phyloP scores from a whole-genome alignment of 148 eudicot species.

The Amaranthus cruentus region DNA sequence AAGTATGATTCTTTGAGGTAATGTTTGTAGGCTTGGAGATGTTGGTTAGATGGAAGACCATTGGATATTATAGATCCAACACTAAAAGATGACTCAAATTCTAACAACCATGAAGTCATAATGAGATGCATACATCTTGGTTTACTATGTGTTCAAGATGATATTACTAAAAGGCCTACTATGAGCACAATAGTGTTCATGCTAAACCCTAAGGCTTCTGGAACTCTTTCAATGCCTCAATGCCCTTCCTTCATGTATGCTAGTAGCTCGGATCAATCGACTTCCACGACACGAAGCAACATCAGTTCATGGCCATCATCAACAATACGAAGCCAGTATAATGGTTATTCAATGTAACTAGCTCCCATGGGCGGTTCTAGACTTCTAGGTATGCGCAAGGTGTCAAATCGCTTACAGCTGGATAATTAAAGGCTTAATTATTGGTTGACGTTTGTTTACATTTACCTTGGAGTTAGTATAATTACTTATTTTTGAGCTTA shows the following conservation, averaged over 20 bases:
- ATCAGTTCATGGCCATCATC: too few species aligned
- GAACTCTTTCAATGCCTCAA: slow-evolving; percentile 16
- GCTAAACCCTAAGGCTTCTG: neutral
- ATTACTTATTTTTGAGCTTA: too few species aligned
- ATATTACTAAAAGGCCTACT: slow-evolving; percentile 15
- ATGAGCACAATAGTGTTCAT: slow-evolving; percentile 8
- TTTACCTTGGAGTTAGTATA: too few species aligned
- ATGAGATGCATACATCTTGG: slow-evolving; percentile 26
- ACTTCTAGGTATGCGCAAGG: too few species aligned
- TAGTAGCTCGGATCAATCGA: neutral
- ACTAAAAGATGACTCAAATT: slow-evolving; percentile 6
- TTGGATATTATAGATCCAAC: slow-evolving; percentile 21
- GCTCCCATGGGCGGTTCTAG: too few species aligned
- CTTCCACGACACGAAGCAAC: neutral
- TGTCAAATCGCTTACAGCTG: too few species aligned
- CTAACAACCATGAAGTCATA: slow-evolving; percentile 8
- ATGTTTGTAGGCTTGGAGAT: slow-evolving; percentile 16
- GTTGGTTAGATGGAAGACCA: slow-evolving; percentile 10
- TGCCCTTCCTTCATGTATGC: slow-evolving; percentile 7
- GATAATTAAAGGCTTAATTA: too few species aligned
- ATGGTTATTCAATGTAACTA: too few species aligned
- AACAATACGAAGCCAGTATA: too few species aligned
- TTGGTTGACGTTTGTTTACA: too few species aligned
- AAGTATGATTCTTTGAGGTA: too few species aligned
- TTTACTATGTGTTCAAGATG: slow-evolving; percentile 25